Conservation (phyloP, 1,284 basidiomycete species). For the Tilletia indica region DNA sequence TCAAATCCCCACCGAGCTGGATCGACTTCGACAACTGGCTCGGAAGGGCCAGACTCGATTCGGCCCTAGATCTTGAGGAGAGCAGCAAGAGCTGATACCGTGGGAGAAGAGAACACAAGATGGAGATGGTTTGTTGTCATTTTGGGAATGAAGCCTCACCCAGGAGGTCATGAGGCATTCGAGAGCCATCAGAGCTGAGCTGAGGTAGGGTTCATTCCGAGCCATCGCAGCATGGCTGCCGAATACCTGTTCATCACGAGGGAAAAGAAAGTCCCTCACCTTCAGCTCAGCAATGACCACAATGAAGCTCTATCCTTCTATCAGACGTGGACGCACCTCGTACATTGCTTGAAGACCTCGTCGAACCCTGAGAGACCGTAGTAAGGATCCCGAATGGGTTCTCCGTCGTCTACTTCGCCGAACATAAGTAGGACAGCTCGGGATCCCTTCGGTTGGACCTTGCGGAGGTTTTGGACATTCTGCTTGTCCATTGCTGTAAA, state of each 20-base stretch:
- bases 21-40: no score
- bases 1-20: no score
- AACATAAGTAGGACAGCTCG: conserved; percentile 14
- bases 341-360: conserved; percentile 7
- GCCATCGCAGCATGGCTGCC: not conserved
- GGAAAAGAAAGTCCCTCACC: not conserved
- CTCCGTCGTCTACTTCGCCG: conserved; percentile 11
- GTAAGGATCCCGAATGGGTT: conserved; percentile 14
- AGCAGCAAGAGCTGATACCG: no score
- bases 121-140: no score
- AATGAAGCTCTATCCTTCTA: no score
- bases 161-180: no score
- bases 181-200: not conserved
- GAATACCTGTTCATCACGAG: not conserved
- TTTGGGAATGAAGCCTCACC: no score
- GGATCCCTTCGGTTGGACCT: conserved; percentile 8
- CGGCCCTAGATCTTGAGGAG: no score
- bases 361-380: conserved; percentile 12
- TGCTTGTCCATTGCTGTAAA: not conserved
- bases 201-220: conserved; percentile 9
- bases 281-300: not conserved
- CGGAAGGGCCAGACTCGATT: no score
- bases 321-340: not conserved
- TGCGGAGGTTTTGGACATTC: conserved; percentile 12
- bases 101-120: no score